Base-by-base conservation (phyloP, 2,329 filamentous ascomycete species). In the Microcyclosporella mali region DNA sequence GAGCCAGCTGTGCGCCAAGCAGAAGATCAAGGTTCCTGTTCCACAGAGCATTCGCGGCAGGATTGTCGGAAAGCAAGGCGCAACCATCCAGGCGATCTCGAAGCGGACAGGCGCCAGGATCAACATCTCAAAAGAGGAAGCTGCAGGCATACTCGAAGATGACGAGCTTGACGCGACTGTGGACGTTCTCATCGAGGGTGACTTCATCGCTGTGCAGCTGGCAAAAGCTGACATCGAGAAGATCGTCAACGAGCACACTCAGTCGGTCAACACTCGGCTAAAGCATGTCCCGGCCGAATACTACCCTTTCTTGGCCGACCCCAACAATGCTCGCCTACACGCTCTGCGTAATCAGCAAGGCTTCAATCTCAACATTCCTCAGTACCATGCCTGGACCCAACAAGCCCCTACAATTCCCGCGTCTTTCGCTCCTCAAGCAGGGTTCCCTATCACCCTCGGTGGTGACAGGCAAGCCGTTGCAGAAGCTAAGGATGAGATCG, bases 281-380 rank as follows among this genome's bases (percentile, higher is more conserved):
- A 87, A 83, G 65, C 81, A 82, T 37, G 84, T 98, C 46, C 89
- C 92, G 6, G 79, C 88, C 18, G 88, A 95, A 63, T 94, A 92
- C 66, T 98, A 92, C 68, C 90, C 90, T 40, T 98, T 98, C 72
- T 83, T 98, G 64, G 84, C 88, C 17, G 88, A 88, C 37, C 79
- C 83, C 8, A 78, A 84, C 62, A 86, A 88, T 61, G 71, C 77
- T 35, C 71, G 79, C 38, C 69, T 87, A 42, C 74, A 78, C 51
- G 75, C 77, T 29, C 73, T 95, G 40, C 84, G 90, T 65, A 70
- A 81, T 47, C 78, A 78, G 49, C 84, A 83, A 49, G 85, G 87
- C 49, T 74, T 95, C 28, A 83, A 85, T 61, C 75, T 98, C 50
- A 79, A 85, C 43, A 82, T 98, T 35, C 92, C 92, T 33, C 76